A percentile compares a stretch with the other conserved stretches of the same genome.
Conservation (phyloP, 2,329 filamentous ascomycete genomes). For the Paramyrothecium roridum region DNA sequence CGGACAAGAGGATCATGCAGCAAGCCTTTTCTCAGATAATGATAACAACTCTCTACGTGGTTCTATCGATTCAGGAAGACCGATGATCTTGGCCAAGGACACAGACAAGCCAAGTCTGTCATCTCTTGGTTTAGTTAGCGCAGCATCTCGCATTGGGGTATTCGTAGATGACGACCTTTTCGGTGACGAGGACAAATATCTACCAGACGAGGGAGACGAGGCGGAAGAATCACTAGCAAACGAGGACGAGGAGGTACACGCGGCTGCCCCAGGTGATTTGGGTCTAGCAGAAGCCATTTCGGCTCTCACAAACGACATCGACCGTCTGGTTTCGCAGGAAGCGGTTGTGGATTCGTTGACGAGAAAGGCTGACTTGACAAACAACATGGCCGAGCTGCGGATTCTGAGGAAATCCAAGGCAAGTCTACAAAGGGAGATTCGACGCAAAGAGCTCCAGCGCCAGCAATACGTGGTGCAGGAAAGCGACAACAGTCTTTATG, state of each 20-base stretch:
- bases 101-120: constrained; percentile 79
- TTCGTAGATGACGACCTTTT: constrained; percentile 94
- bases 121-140: constrained; percentile 85
- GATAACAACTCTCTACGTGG: constrained; percentile 61
- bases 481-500: constrained; percentile 95
- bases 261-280: constrained; percentile 91
- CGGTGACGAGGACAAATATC: constrained; percentile 79
- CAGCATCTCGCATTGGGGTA: constrained; percentile 82
- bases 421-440: constrained; percentile 87
- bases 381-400: constrained; percentile 89
- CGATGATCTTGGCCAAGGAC: constrained; percentile 35
- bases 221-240: constrained; percentile 55
- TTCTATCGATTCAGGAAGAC: constrained; percentile 53
- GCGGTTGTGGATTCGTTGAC: constrained; percentile 88
- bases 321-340: constrained; percentile 82
- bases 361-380: constrained; percentile 92
- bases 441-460: constrained; percentile 89
- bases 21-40: constrained; percentile 47
- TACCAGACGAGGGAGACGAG: constrained; percentile 83
- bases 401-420: constrained; percentile 93
- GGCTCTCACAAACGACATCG: constrained; percentile 83
- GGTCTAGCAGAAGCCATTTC: constrained; percentile 92
- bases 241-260: constrained; percentile 79
- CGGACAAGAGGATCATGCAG: constrained; percentile 30
- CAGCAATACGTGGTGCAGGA: constrained; percentile 98